phyloP scores from a whole-genome alignment of 345 rosid genomes.

The Boechera divaricarpa region DNA sequence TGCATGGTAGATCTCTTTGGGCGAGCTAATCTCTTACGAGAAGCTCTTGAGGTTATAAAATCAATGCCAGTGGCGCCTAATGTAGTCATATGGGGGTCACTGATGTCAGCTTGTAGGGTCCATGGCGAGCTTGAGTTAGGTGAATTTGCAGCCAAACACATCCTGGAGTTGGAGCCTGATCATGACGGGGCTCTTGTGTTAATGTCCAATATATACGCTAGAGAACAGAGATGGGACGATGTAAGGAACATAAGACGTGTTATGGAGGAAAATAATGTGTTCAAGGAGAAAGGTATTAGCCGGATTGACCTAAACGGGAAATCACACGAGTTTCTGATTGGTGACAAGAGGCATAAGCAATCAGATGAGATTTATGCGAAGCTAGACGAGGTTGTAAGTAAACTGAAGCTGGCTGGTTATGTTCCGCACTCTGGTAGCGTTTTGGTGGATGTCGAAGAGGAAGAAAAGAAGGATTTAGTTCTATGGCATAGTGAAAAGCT shows the following conservation, averaged over 20 bases:
- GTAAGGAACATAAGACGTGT: constrained; percentile 58
- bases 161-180: constrained; percentile 62
- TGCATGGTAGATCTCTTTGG: constrained; percentile 71
- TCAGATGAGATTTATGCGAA: constrained; percentile 49
- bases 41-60: constrained; percentile 56
- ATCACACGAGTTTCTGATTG: constrained; percentile 63
- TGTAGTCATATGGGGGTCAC: constrained; percentile 68
- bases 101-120: constrained; percentile 67
- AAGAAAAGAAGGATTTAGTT: constrained; percentile 51
- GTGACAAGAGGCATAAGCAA: constrained; percentile 56
- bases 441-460: constrained; percentile 53
- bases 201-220: constrained; percentile 71
- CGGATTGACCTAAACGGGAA: constrained; percentile 58
- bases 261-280: constrained; percentile 56
- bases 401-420: constrained; percentile 29
- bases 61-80: constrained; percentile 65
- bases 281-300: constrained; percentile 68
- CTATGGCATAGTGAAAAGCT: constrained; percentile 39
- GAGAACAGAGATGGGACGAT: constrained; percentile 67
- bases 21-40: constrained; percentile 54
- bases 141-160: constrained; percentile 58
- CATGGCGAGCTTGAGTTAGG: constrained; percentile 64
- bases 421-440: constrained; percentile 40
- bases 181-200: constrained; percentile 72
- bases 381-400: constrained; percentile 47